A percentile compares a stretch with the other conserved stretches of the same genome.
These are phyloP conservation scores for Candida labiduridarum DNA, from an alignment of 1,139 yeast genomes.

Conservation along the genomic window DNA sequence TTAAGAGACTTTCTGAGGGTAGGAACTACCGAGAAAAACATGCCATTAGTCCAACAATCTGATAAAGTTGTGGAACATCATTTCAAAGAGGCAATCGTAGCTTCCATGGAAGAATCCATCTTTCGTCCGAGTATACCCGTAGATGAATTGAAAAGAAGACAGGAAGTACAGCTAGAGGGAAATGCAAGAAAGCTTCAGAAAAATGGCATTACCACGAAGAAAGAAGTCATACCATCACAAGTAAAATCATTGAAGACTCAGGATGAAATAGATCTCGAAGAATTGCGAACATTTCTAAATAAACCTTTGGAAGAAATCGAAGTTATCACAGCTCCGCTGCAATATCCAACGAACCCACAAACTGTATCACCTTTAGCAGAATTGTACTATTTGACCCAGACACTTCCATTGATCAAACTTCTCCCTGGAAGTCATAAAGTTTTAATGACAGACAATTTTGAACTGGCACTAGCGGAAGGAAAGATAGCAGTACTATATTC, in stretches of 20 bases:
- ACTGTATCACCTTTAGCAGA: constrained; percentile 74
- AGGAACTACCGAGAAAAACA: constrained; percentile 7
- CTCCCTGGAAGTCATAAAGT: constrained; percentile 87
- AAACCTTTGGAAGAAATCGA: constrained; percentile 37
- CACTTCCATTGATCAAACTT: constrained; percentile 78
- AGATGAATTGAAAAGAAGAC: constrained; percentile 13
- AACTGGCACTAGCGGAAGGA: constrained; percentile 87
- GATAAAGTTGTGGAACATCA: constrained; percentile 13
- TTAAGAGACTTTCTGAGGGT: constrained; percentile 12
- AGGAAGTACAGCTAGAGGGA: constrained; percentile 10
- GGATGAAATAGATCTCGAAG: constrained; percentile 23
- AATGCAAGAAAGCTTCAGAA: constrained; percentile 7
- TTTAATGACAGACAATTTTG: constrained; percentile 81
- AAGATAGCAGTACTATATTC: constrained; percentile 90
- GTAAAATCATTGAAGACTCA: constrained; percentile 24
- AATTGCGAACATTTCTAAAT: constrained; percentile 25
- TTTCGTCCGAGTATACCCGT: constrained; percentile 14
- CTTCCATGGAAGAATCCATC: constrained; percentile 16
- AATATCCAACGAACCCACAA: constrained; percentile 46
- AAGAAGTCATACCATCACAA: constrained; percentile 13
- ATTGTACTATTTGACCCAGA: constrained; percentile 82
- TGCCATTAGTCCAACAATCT: constrained; percentile 10
- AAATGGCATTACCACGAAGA: constrained; percentile 2
- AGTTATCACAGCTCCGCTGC: constrained; percentile 44
- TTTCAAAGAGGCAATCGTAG: constrained; percentile 15